Evolutionary conservation across 495 filamentous ascomycete species (phyloP).

Genomic region (Aeminium ludgeri): DNA sequence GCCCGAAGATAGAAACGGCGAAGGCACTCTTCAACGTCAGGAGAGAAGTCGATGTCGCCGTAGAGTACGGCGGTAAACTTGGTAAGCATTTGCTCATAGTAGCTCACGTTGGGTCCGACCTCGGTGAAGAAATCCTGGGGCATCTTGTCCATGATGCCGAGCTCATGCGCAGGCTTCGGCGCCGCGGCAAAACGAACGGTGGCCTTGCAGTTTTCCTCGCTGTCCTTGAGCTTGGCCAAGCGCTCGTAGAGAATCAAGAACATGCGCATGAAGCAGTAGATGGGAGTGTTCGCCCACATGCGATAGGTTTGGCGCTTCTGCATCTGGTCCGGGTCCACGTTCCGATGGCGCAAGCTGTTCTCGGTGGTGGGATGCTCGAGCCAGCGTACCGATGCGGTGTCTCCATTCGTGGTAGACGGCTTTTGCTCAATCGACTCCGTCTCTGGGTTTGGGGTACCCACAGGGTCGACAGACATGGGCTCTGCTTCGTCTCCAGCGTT

Average conservation of each 20-base stretch:
- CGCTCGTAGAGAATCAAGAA: constrained; percentile 79
- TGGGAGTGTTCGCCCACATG: constrained; percentile 73
- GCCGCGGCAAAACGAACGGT: constrained; percentile 52
- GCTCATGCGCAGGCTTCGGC: constrained; percentile 61
- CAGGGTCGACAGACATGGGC: constrained; percentile 14
- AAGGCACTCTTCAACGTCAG: constrained; percentile 66
- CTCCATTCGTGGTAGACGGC: constrained; percentile 15
- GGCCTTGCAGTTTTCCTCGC: constrained; percentile 50
- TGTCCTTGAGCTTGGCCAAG: constrained; percentile 61
- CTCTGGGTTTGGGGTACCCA: constrained; percentile 21
- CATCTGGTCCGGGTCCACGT: constrained; percentile 61
- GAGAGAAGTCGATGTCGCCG: constrained; percentile 57
- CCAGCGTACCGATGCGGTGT: constrained; percentile 32
- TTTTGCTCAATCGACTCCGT: constrained; percentile 17
- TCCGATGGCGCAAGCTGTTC: constrained; percentile 33
- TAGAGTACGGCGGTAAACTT: constrained; percentile 54
- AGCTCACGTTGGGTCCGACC: constrained; percentile 40
- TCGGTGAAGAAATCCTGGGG: constrained; percentile 73
- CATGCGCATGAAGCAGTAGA: constrained; percentile 84
- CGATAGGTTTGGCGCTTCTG: constrained; percentile 65
- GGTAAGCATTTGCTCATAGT: constrained; percentile 50
- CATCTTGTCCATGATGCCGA: constrained; percentile 57
- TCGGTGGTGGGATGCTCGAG: constrained; percentile 40
- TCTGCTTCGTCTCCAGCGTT: constrained; percentile 37
- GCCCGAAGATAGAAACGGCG: constrained; percentile 73